Evolutionary conservation across 371 early-diverging fungal species (phyloP).

Genomic region (Mucor velutinosus): DNA sequence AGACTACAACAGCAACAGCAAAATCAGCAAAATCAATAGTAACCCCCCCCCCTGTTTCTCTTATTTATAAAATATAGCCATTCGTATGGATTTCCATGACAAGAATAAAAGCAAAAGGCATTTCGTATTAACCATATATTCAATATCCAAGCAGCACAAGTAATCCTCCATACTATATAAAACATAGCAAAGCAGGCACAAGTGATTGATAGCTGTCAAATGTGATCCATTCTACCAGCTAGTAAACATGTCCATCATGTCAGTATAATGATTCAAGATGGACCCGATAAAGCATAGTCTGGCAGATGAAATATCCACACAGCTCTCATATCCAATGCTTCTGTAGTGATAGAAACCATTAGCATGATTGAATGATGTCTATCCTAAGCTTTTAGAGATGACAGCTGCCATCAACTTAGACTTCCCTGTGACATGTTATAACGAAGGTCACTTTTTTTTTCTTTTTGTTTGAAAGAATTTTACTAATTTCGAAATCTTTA

Average conservation of each 20-base stretch:
- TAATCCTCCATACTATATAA: no score
- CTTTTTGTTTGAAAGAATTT: slow-evolving; percentile 6
- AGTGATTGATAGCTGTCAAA: background rate
- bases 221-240: background rate
- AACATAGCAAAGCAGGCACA: background rate
- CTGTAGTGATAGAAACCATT: background rate
- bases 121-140: background rate
- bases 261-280: background rate
- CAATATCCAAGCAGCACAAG: background rate
- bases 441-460: slow-evolving; percentile 4
- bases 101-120: background rate
- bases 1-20: slow-evolving; percentile 37
- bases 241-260: background rate
- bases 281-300: background rate
- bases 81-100: background rate
- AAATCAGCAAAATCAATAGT: slow-evolving; percentile 6
- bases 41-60: background rate
- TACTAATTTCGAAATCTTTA: background rate
- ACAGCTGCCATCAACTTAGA: background rate
- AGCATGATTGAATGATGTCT: no score
- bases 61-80: background rate
- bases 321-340: background rate
- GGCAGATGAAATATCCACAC: background rate
- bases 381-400: background rate
- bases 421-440: background rate